Evolutionary conservation across 768 basidiomycete species (phyloP).

Genomic region (Clitopilus hobsonii): DNA sequence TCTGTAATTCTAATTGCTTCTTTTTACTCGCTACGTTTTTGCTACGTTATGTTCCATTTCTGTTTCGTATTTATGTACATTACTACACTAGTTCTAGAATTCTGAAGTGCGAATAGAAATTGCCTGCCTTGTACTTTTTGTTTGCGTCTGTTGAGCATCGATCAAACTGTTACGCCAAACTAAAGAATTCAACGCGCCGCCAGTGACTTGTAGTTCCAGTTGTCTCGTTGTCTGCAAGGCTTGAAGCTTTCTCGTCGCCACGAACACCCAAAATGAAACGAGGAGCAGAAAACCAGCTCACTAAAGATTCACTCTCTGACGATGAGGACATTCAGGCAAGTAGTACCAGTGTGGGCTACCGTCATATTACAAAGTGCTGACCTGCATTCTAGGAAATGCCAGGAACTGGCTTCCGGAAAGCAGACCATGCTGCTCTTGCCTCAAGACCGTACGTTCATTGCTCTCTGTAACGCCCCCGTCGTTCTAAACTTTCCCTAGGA

Average conservation of each 20-base stretch:
- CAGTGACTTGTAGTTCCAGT: too few species aligned
- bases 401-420: constrained; percentile 47
- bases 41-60: neutral
- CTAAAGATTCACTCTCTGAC: constrained; percentile 49
- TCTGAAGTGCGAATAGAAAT: neutral
- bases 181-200: too few species aligned
- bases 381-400: constrained; percentile 31
- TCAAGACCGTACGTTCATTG: constrained; percentile 48
- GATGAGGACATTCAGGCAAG: constrained; percentile 23
- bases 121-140: neutral
- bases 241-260: neutral
- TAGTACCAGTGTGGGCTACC: neutral
- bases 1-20: constrained; percentile 6
- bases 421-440: constrained; percentile 52
- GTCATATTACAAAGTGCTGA: neutral
- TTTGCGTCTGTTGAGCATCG: neutral
- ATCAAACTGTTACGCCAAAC: too few species aligned
- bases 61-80: neutral
- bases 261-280: constrained; percentile 52
- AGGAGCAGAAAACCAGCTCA: constrained; percentile 66
- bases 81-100: neutral
- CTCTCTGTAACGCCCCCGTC: neutral
- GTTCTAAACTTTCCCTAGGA: constrained; percentile 35
- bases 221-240: too few species aligned
- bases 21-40: neutral